Conservation (phyloP, 371 early-diverging fungal species). For the Circinella umbellata region DNA sequence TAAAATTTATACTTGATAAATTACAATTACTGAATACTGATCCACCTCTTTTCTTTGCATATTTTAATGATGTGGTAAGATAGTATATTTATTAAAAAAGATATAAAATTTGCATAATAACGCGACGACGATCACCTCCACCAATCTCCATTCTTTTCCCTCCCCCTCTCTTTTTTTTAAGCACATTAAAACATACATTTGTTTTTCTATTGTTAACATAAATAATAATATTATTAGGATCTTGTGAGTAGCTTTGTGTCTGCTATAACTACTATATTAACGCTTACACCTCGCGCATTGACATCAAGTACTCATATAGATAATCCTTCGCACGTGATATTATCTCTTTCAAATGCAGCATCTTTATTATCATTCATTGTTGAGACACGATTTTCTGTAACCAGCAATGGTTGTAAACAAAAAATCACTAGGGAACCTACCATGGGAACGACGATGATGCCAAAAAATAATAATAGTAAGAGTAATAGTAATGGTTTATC, state of each 20-base stretch:
- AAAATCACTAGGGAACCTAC: background rate
- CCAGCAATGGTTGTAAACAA: background rate
- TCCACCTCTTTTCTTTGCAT: constrained; percentile 5
- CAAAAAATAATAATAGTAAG: background rate
- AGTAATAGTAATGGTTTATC: background rate
- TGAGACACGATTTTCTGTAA: constrained; percentile 1
- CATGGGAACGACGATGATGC: no score
- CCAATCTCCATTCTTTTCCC: no score
- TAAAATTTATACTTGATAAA: background rate
- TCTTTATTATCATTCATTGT: constrained; percentile 11
- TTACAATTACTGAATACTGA: background rate
- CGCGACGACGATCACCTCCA: no score
- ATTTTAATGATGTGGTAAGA: constrained; percentile 6
- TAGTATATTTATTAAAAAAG: background rate
- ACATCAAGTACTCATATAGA: background rate
- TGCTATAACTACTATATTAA: constrained; percentile 14
- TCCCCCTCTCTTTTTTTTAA: no score
- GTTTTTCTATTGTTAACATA: background rate
- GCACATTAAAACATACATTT: background rate
- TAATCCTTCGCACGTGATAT: background rate
- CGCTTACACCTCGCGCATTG: constrained; percentile 13
- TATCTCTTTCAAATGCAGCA: constrained; percentile 11
- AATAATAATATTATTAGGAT: background rate
- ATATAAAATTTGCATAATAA: no score
- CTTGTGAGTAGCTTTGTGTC: constrained; percentile 11